A percentile compares a stretch with the other conserved stretches of the same genome.
These are phyloP conservation scores for Yamadazyma sp. DNA, from an alignment of 805 yeast genomes.

Conservation along the genomic window DNA sequence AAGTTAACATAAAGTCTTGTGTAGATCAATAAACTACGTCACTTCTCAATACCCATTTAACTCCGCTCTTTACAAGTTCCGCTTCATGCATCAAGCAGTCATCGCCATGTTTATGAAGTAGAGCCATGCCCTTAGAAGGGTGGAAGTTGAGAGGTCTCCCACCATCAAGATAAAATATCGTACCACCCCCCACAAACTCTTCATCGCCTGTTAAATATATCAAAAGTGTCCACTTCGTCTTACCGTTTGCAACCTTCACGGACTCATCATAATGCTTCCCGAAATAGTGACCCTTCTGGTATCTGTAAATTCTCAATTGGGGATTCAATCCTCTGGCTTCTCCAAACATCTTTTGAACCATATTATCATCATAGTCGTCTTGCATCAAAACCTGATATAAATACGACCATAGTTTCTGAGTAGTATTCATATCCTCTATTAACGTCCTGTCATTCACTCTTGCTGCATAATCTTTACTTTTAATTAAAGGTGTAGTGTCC, in stretches of 20 bases:
- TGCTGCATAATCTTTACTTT: constrained; percentile 55
- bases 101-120: constrained; percentile 65
- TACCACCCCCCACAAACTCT: constrained; percentile 59
- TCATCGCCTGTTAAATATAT: constrained; percentile 58
- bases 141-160: constrained; percentile 35
- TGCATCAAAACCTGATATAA: constrained; percentile 30
- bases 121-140: constrained; percentile 55
- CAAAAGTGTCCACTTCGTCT: constrained; percentile 59
- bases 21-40: constrained; percentile 47
- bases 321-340: constrained; percentile 53
- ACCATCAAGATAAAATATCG: constrained; percentile 46
- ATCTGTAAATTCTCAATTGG: constrained; percentile 55
- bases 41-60: constrained; percentile 62
- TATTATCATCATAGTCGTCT: constrained; percentile 27
- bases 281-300: constrained; percentile 56
- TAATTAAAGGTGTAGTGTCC: constrained; percentile 49
- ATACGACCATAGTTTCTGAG: constrained; percentile 43
- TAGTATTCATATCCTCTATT: constrained; percentile 38
- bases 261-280: constrained; percentile 63
- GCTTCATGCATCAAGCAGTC: constrained; percentile 64
- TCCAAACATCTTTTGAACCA: constrained; percentile 27
- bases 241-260: constrained; percentile 40
- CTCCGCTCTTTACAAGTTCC: constrained; percentile 49
- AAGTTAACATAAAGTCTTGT: constrained; percentile 7
- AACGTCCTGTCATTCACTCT: constrained; percentile 54